Evolutionary conservation across 148 eudicot genomes (phyloP).

Genomic region (Amaranthus hypochondriacus): DNA sequence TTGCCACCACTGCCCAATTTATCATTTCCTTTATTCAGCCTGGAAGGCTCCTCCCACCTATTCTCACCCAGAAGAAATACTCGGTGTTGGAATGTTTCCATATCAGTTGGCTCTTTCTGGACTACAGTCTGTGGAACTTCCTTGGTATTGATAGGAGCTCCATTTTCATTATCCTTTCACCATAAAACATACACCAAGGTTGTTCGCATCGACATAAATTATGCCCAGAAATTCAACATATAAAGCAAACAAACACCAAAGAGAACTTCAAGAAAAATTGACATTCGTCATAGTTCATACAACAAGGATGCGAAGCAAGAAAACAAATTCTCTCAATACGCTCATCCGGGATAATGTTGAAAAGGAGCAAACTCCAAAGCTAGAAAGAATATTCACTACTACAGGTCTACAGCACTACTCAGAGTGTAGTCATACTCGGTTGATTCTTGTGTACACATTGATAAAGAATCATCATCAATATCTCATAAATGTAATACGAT

Average conservation of each 20-base stretch:
- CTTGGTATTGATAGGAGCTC: conserved; percentile 42
- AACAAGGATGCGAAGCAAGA: background rate
- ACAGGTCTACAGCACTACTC: background rate
- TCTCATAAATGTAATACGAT: background rate
- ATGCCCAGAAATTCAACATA: no score
- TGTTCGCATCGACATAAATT: background rate
- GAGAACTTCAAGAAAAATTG: background rate
- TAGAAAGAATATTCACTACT: conserved; percentile 5
- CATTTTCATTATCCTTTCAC: conserved; percentile 51
- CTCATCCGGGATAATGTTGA: background rate
- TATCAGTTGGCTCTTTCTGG: conserved; percentile 34
- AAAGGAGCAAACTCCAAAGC: background rate
- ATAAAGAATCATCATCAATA: no score
- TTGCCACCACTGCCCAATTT: conserved; percentile 28
- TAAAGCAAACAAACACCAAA: background rate
- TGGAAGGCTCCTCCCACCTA: conserved; percentile 92
- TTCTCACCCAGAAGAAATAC: conserved; percentile 97
- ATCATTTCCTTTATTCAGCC: conserved; percentile 44
- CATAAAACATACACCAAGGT: conserved; percentile 2
- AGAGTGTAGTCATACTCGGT: background rate
- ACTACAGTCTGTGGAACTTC: conserved; percentile 41
- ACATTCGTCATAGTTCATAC: background rate
- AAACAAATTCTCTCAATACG: background rate
- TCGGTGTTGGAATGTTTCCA: conserved; percentile 33
- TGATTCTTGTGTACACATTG: background rate